Percentiles rank a stretch among this genome's conserved stretches.
Conservation (phyloP, 345 rosid genomes). For the Arabis alpina region DNA sequence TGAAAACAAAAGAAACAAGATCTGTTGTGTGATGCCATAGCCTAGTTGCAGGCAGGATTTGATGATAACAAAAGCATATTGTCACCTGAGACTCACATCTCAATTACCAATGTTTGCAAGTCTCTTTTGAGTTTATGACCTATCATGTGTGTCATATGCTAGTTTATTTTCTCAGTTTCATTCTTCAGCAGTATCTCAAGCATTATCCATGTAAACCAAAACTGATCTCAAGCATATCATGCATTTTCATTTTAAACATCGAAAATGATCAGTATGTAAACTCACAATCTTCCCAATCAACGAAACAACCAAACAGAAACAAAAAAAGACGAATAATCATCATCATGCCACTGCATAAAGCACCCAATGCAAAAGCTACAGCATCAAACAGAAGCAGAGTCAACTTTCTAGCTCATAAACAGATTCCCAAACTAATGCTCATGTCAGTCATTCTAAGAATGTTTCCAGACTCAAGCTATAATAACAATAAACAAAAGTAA, state of each 20-base stretch:
- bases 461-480: conserved; percentile 3
- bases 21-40: background rate
- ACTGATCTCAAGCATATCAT: conserved; percentile 1
- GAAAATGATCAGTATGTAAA: conserved; percentile 1
- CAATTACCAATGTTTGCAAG: background rate
- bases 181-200: conserved; percentile 1
- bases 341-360: background rate
- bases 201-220: conserved; percentile 10
- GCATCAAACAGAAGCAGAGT: conserved; percentile 13
- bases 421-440: conserved; percentile 20
- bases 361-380: conserved; percentile 4
- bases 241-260: background rate
- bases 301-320: conserved; percentile 4
- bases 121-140: conserved; percentile 9
- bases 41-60: conserved; percentile 21
- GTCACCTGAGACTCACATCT: background rate
- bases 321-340: background rate
- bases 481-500: background rate
- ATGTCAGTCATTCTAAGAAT: background rate
- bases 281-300: conserved; percentile 24
- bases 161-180: conserved; percentile 12
- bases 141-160: background rate
- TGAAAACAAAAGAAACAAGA: conserved; percentile 2
- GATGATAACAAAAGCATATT: background rate
- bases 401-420: conserved; percentile 17